Evolutionary conservation across 2,329 filamentous ascomycete species (phyloP).

Genomic region (Paecilomyces sp.): DNA sequence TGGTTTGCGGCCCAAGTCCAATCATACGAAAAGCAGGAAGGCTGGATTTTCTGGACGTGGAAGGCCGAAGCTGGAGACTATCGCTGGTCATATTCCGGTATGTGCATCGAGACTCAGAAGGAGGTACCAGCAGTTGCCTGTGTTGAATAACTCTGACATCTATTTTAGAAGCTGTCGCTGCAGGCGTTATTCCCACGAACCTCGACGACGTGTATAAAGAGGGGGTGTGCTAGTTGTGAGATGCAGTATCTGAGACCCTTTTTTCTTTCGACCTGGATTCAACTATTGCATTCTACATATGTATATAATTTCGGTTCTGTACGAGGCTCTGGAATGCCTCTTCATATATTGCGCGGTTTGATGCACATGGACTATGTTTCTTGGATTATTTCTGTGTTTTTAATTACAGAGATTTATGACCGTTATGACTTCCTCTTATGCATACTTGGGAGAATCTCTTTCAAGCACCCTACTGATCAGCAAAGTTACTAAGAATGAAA

Average conservation of each 20-base stretch:
- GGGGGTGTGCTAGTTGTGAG: conserved; percentile 1
- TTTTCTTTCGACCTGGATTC: no score
- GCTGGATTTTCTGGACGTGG: conserved; percentile 57
- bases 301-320: no score
- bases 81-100: conserved; percentile 23
- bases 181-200: conserved; percentile 33
- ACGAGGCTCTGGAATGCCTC: no score
- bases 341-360: no score
- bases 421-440: no score
- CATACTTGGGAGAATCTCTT: no score
- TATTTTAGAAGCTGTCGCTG: conserved; percentile 26
- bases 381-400: no score
- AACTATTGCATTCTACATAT: no score
- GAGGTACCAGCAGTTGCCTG: conserved; percentile 1
- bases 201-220: conserved; percentile 12
- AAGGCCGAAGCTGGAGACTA: conserved; percentile 41
- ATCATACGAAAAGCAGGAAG: conserved; percentile 47
- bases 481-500: background rate
- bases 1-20: conserved; percentile 53
- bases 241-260: no score
- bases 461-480: background rate
- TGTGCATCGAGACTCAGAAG: background rate
- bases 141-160: conserved; percentile 46
- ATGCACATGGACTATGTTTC: no score
- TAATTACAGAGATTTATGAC: no score